Conservation (phyloP, 768 basidiomycete genomes). For the Fistulinella prunicolor region DNA sequence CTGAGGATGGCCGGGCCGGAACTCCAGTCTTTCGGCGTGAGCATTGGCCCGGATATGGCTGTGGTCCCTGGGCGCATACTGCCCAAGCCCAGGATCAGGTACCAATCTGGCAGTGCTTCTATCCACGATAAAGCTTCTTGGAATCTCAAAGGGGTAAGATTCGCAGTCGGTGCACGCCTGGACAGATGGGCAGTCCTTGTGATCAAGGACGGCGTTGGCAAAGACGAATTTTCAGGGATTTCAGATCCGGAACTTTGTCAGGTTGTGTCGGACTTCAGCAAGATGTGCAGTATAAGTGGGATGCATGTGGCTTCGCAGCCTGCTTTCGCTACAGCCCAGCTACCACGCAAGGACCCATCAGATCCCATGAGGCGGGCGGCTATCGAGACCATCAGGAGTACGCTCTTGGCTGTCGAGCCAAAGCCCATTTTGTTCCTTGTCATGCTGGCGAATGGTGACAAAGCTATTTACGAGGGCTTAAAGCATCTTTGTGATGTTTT, state of each 20-base stretch:
- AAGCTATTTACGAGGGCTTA: conserved; percentile 48
- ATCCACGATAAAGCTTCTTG: conserved; percentile 50
- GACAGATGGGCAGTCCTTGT: conserved; percentile 67
- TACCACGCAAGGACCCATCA: conserved; percentile 49
- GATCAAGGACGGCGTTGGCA: conserved; percentile 53
- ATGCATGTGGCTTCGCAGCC: conserved; percentile 45
- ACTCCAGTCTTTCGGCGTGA: conserved; percentile 44
- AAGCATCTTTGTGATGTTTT: conserved; percentile 52
- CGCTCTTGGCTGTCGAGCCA: conserved; percentile 37
- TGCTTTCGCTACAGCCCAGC: conserved; percentile 34
- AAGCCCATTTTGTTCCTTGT: conserved; percentile 47
- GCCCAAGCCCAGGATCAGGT: conserved; percentile 42
- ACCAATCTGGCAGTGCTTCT: conserved; percentile 28
- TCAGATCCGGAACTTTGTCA: conserved; percentile 51
- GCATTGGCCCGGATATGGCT: conserved; percentile 47
- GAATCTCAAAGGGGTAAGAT: conserved; percentile 57
- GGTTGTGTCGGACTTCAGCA: conserved; percentile 50
- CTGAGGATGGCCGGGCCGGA: conserved; percentile 33
- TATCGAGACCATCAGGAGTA: conserved; percentile 41
- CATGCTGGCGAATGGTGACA: conserved; percentile 46
- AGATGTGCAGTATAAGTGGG: conserved; percentile 63
- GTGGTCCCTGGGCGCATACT: conserved; percentile 55
- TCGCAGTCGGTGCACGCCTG: conserved; percentile 54
- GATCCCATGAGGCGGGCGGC: conserved; percentile 57
- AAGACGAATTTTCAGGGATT: conserved; percentile 58